Conservation (phyloP, 805 yeast species). For the Candida chilensis region DNA sequence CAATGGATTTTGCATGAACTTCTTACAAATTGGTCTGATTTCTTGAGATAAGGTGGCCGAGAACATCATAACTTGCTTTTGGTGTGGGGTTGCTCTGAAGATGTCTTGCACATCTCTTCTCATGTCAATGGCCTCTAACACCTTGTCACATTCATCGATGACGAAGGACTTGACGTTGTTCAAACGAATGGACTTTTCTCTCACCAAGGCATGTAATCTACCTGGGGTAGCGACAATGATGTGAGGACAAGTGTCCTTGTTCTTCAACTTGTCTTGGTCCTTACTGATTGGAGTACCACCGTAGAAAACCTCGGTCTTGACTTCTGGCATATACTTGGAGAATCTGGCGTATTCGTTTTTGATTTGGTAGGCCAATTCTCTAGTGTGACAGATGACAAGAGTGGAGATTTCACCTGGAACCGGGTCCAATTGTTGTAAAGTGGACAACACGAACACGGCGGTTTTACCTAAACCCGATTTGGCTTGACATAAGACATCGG, state of each 20-base stretch:
- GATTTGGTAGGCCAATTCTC: constrained; percentile 98
- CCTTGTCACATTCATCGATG: constrained; percentile 98
- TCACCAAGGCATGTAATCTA: constrained; percentile 87
- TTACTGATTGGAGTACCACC: constrained; percentile 87
- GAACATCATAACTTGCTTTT: constrained; percentile 99
- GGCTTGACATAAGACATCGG: constrained; percentile 97
- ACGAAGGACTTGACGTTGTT: constrained; percentile 90
- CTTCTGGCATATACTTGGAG: constrained; percentile 98
- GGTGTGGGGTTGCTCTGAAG: constrained; percentile 95
- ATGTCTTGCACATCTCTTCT: constrained; percentile 98
- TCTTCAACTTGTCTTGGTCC: constrained; percentile 81
- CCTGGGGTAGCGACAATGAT: constrained; percentile 98
- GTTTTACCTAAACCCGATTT: constrained; percentile 99
- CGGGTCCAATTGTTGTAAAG: constrained; percentile 95
- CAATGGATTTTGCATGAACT: constrained; percentile 95
- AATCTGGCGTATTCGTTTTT: constrained; percentile 95
- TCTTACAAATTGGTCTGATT: constrained; percentile 93
- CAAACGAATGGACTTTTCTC: constrained; percentile 82
- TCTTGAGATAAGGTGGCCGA: constrained; percentile 93
- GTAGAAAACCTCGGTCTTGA: constrained; percentile 91
- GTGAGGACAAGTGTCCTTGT: constrained; percentile 92
- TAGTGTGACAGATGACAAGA: constrained; percentile 93
- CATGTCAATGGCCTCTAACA: constrained; percentile 85
- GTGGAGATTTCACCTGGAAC: constrained; percentile 95
- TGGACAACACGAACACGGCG: constrained; percentile 92